Percentiles rank a stretch among this genome's conserved stretches.
These are phyloP conservation scores for Nicotiana obtusifolia DNA, from an alignment of 257 asterid species.

Conservation along the genomic window DNA sequence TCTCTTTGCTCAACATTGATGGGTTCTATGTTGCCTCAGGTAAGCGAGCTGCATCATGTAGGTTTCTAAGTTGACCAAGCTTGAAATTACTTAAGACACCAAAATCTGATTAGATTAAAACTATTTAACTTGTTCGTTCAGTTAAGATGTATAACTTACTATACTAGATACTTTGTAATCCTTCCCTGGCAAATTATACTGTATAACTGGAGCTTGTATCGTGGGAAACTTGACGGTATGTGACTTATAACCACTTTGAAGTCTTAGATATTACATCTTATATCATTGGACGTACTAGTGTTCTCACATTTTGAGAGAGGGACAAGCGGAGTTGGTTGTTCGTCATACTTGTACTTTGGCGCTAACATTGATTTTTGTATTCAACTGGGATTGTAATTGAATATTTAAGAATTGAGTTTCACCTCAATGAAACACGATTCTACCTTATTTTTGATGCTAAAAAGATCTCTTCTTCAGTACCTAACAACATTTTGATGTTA, in stretches of 20 bases:
- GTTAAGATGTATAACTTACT: not conserved
- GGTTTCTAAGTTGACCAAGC: not conserved
- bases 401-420: no score
- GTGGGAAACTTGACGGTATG: not conserved
- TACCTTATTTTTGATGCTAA: no score
- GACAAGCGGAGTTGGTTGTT: not conserved
- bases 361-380: not conserved
- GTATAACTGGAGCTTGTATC: not conserved
- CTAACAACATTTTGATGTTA: not conserved
- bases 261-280: not conserved
- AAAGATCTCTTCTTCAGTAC: no score
- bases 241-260: not conserved
- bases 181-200: not conserved
- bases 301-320: not conserved
- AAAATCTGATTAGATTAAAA: not conserved
- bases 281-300: not conserved
- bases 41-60: constrained; percentile 17
- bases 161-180: not conserved
- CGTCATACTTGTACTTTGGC: not conserved
- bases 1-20: constrained; percentile 94
- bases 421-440: no score
- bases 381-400: no score
- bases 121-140: not conserved
- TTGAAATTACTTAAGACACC: not conserved
- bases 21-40: constrained; percentile 98